phyloP scores from a whole-genome alignment of 495 filamentous ascomycete species.

The Pseudomonodictys pantanalensis region DNA sequence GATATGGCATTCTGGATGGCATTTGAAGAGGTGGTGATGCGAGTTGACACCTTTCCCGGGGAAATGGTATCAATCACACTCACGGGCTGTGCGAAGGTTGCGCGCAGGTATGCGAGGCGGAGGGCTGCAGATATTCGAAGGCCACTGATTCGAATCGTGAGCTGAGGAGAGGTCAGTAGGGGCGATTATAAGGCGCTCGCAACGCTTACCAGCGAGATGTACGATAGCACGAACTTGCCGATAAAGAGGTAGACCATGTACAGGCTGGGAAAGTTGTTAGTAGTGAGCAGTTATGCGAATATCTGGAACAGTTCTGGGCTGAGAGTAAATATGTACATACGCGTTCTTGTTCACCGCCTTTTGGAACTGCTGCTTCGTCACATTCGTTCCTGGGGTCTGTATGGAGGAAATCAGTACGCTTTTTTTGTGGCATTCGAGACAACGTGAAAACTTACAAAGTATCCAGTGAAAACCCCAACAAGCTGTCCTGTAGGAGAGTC shows the following conservation, averaged over 20 bases:
- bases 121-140: conserved; percentile 37
- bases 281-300: too few species aligned
- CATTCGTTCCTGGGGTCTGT: conserved; percentile 16
- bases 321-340: too few species aligned
- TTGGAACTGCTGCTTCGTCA: conserved; percentile 31
- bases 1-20: conserved; percentile 38
- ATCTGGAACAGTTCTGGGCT: too few species aligned
- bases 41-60: conserved; percentile 37
- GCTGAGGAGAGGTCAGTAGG: conserved; percentile 13
- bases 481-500: conserved; percentile 20
- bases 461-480: conserved; percentile 28
- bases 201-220: conserved; percentile 53
- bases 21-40: conserved; percentile 38
- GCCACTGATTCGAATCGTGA: conserved; percentile 37
- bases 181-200: background rate
- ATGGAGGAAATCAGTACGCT: too few species aligned
- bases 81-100: conserved; percentile 36
- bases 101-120: conserved; percentile 37
- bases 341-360: conserved; percentile 25
- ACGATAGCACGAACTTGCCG: conserved; percentile 56
- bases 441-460: too few species aligned
- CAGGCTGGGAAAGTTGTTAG: too few species aligned
- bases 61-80: conserved; percentile 36
- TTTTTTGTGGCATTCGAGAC: too few species aligned
- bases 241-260: conserved; percentile 64